Evolutionary conservation across 2,329 filamentous ascomycete genomes (phyloP), one percentile per base, ranked within the genome.

Genomic region (Cladosporium austrohemisphaericum): DNA sequence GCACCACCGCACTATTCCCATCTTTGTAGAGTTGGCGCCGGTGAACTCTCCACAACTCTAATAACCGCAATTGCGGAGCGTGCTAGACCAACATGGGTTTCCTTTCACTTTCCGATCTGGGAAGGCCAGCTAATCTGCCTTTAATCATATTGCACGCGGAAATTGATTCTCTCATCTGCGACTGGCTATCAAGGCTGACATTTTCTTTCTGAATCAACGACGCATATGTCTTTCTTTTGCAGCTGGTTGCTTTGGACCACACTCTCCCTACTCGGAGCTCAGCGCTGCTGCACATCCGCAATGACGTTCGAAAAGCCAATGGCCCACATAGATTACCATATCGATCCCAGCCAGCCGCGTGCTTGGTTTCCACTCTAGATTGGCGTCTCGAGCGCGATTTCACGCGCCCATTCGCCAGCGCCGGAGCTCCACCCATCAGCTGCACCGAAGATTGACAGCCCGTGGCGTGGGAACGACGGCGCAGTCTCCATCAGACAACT

Each of bases 21-120:
- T 46, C 43, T 13, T 9, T 19, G 32, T 28, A 46, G 18, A 36
- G 28, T 46, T 46, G 11, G 43, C 19, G 43, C 43, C 37, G 37
- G 43, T 19, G 16, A 13, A 20, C 18, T 33, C 43, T 46, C 43
- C 43, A 46, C 43, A 46, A 46, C 38, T 41, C 23, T 41, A 41
- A 41, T 32, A 41, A 41, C 43, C 32, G 43, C 25, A 32, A 46
- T 46, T 46, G 43, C 43, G 43, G 43, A 46, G 43, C 43, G 32
- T 46, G 22, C 37, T 40, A 40, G 18, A 22, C 22, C 37, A 33
- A 46, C 43, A 46, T 46, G 32, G 43, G 32, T 29, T 28, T 46
- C 28, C 43, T 18, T 22, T 28, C 20, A 23, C 22, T 46, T 28
- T 36, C 43, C 43, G 43, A 46, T 46, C 41, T 45, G n/a, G 41